Conservation (phyloP, 768 basidiomycete genomes). For the Mycena venus region DNA sequence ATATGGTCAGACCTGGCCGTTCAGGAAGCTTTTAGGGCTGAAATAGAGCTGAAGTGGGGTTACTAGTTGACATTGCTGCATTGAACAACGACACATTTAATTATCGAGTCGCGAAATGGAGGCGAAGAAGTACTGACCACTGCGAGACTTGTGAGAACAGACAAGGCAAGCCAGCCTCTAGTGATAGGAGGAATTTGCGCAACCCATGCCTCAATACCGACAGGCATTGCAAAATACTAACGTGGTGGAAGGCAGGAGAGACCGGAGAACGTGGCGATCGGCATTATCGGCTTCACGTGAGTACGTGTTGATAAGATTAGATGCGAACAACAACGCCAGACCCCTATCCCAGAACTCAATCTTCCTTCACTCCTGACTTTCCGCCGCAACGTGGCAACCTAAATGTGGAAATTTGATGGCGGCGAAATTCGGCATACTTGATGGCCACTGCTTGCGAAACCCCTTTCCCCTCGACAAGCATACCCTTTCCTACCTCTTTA, state of each 20-base stretch:
- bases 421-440: no score
- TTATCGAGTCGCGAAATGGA: slow-evolving; percentile 20
- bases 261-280: background rate
- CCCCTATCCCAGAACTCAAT: background rate
- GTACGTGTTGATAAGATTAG: background rate
- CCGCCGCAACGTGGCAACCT: no score
- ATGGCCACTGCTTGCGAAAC: no score
- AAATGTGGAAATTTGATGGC: no score
- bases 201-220: slow-evolving; percentile 92
- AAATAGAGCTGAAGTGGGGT: slow-evolving; percentile 95
- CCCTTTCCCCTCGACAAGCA: no score
- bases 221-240: slow-evolving; percentile 67
- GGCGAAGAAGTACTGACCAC: slow-evolving; percentile 72
- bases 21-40: slow-evolving; percentile 87
- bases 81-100: background rate
- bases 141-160: slow-evolving; percentile 85
- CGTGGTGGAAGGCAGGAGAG: background rate
- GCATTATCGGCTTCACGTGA: background rate
- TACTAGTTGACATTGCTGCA: slow-evolving; percentile 91
- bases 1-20: slow-evolving; percentile 68
- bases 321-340: background rate
- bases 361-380: no score
- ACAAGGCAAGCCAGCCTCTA: slow-evolving; percentile 84
- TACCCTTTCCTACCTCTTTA: no score
- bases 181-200: slow-evolving; percentile 94